phyloP scores from a whole-genome alignment of 1,284 basidiomycete species.

The Fomitiporia mediterranea region DNA sequence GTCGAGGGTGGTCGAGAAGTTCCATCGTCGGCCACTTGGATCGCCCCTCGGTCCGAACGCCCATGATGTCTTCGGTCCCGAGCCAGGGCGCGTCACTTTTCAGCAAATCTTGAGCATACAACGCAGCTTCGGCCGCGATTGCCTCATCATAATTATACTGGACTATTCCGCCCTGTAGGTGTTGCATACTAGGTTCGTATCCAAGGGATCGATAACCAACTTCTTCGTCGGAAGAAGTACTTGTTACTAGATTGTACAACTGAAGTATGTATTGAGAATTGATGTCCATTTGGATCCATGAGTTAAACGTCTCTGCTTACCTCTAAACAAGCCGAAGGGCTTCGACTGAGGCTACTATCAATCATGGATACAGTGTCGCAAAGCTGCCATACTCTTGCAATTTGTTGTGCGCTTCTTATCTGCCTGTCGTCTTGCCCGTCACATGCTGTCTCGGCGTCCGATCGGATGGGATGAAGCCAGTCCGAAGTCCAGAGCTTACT shows the following conservation, averaged over 20 bases:
- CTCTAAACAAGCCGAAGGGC: conserved; percentile 12
- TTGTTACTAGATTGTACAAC: conserved; percentile 1
- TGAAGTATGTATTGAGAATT: conserved; percentile 6
- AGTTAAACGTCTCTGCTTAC: conserved; percentile 7
- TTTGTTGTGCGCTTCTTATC: neutral
- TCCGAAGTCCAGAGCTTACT: conserved; percentile 1
- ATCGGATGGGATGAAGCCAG: neutral
- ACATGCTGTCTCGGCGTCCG: neutral
- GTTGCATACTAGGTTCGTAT: conserved; percentile 1
- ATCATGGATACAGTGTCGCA: conserved; percentile 17
- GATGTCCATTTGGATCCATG: neutral
- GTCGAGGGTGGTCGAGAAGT: conserved; percentile 39
- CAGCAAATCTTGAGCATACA: neutral
- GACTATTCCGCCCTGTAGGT: conserved; percentile 17
- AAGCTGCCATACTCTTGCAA: conserved; percentile 11
- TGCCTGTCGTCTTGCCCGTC: neutral
- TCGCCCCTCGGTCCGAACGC: conserved; percentile 15
- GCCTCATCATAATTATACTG: conserved; percentile 16
- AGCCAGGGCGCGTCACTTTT: neutral
- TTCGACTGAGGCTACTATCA: conserved; percentile 16
- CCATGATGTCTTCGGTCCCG: neutral
- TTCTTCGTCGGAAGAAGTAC: conserved; percentile 10
- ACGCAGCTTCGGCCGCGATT: conserved; percentile 6
- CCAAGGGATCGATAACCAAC: conserved; percentile 10
- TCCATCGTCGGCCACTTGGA: neutral